These are phyloP conservation scores for Erigeron canadensis DNA, from an alignment of 129 eudicot species.

Conservation along the genomic window DNA sequence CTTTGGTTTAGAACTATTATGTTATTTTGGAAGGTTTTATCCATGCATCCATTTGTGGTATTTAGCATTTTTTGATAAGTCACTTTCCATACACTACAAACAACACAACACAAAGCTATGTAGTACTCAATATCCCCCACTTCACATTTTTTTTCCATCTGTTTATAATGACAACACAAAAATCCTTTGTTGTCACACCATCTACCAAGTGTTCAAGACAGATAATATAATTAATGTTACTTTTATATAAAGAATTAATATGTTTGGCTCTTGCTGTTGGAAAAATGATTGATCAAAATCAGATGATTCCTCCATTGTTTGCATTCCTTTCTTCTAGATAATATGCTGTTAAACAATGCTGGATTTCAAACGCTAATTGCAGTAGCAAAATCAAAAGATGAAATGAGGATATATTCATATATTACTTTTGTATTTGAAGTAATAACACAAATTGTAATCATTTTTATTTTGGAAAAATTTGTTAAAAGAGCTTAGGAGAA, in stretches of 20 bases:
- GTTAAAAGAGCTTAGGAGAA: no score
- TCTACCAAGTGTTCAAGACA: neutral
- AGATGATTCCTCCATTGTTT: neutral
- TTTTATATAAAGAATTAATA: neutral
- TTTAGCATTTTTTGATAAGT: slow-evolving; percentile 25
- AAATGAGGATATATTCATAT: no score
- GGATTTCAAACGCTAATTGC: no score
- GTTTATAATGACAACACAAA: slow-evolving; percentile 34
- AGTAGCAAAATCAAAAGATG: no score
- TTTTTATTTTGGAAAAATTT: no score
- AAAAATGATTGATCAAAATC: neutral
- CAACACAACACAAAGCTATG: slow-evolving; percentile 36
- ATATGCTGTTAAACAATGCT: no score
- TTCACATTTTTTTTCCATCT: slow-evolving; percentile 14
- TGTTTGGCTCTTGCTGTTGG: slow-evolving; percentile 10
- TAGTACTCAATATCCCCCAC: slow-evolving; percentile 28
- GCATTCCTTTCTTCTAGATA: neutral
- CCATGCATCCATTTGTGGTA: slow-evolving; percentile 26
- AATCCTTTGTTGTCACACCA: slow-evolving; percentile 18
- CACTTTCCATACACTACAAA: slow-evolving; percentile 33
- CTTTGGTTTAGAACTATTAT: slow-evolving; percentile 23
- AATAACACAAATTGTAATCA: no score
- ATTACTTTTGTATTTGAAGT: no score
- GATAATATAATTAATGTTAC: neutral
- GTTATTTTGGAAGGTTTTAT: slow-evolving; percentile 10